Evolutionary conservation across 164 flowering plant genomes (phyloP).

Genomic region (Tinospora cordifolia): DNA sequence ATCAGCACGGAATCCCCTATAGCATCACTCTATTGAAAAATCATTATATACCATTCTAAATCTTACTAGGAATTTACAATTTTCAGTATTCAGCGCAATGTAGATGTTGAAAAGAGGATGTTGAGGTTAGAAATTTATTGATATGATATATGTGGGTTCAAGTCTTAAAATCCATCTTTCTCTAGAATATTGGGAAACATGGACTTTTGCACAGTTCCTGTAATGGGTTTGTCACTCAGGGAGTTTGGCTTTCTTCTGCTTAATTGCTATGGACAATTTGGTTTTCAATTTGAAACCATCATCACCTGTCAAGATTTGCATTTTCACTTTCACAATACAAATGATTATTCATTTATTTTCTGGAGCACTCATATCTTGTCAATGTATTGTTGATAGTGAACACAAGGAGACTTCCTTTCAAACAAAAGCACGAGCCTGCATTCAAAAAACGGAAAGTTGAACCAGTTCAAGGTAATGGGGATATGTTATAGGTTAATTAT

Average conservation of each 20-base stretch:
- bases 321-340: background rate
- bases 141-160: background rate
- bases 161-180: background rate
- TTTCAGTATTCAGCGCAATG: background rate
- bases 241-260: too few species aligned
- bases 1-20: too few species aligned
- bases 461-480: constrained; percentile 49
- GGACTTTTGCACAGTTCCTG: background rate
- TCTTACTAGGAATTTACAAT: background rate
- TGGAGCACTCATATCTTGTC: constrained; percentile 1
- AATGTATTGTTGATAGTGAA: constrained; percentile 34
- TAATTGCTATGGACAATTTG: background rate
- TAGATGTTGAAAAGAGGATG: background rate
- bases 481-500: background rate
- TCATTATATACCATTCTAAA: background rate
- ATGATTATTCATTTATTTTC: constrained; percentile 3
- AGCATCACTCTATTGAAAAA: too few species aligned
- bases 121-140: background rate
- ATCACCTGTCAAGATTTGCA: background rate
- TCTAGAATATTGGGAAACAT: background rate
- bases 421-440: constrained; percentile 65
- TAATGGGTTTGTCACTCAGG: background rate
- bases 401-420: constrained; percentile 48
- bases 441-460: constrained; percentile 66
- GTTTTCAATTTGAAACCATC: constrained; percentile 1